These are phyloP conservation scores for Podila epigama DNA, from an alignment of 192 early-diverging fungal species.

Conservation along the genomic window DNA sequence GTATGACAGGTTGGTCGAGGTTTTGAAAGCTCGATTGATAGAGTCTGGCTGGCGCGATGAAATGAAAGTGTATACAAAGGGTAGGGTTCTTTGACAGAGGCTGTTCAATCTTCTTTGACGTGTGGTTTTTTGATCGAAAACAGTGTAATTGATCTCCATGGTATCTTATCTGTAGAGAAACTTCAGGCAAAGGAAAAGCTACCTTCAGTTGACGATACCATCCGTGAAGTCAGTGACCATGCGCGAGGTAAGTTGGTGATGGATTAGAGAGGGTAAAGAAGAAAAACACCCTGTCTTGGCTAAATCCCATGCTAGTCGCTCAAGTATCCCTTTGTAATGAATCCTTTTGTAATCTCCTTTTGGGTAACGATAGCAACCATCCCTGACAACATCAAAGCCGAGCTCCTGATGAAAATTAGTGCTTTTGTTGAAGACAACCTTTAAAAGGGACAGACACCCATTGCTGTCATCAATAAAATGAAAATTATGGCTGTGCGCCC, in stretches of 20 bases:
- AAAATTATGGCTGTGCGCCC: not conserved
- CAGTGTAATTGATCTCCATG: too few relatives aligned
- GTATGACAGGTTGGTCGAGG: conserved; percentile 25
- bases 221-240: conserved; percentile 38
- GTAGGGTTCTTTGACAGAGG: not conserved
- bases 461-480: not conserved
- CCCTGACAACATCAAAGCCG: conserved; percentile 39
- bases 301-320: too few relatives aligned
- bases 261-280: too few relatives aligned
- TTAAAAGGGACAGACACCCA: not conserved
- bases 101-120: too few relatives aligned
- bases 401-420: conserved; percentile 30
- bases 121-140: too few relatives aligned
- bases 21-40: conserved; percentile 21
- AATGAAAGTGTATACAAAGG: conserved; percentile 31
- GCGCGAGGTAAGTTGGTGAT: conserved; percentile 31
- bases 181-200: conserved; percentile 25
- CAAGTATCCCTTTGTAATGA: too few relatives aligned
- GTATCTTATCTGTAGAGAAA: conserved; percentile 25
- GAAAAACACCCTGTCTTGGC: too few relatives aligned
- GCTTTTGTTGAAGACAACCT: conserved; percentile 34
- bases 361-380: conserved; percentile 7
- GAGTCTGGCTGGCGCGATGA: conserved; percentile 48
- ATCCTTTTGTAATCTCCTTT: not conserved
- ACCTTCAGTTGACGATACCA: conserved; percentile 38